phyloP scores from a whole-genome alignment of 495 filamentous ascomycete species.

The Podospora didyma region DNA sequence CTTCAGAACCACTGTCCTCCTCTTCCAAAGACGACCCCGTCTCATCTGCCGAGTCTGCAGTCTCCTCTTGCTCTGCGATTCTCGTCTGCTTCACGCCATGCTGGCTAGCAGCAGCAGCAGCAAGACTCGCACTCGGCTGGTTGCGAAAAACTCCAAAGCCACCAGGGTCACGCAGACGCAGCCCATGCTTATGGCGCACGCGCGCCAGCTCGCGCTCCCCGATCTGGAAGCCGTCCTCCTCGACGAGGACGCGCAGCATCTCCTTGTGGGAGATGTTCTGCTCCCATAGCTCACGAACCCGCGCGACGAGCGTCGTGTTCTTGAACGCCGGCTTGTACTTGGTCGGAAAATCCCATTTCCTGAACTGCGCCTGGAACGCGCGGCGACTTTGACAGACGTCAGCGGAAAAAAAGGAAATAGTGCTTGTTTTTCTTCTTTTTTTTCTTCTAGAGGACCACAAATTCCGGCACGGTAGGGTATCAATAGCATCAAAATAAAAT shows the following conservation, averaged over 20 bases:
- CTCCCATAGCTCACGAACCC: constrained; percentile 74
- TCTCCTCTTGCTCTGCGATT: not conserved
- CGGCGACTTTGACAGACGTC: constrained; percentile 52
- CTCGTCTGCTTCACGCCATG: not conserved
- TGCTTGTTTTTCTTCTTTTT: no score
- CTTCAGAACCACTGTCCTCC: not conserved
- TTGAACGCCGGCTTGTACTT: constrained; percentile 68
- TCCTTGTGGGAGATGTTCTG: constrained; percentile 62
- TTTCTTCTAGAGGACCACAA: no score
- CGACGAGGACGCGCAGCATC: constrained; percentile 67
- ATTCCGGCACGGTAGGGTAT: no score
- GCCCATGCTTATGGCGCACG: constrained; percentile 60
- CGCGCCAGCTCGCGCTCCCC: constrained; percentile 64
- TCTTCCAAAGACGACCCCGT: constrained; percentile 15
- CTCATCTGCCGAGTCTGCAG: constrained; percentile 13
- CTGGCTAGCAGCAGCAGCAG: not conserved
- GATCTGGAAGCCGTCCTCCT: constrained; percentile 65
- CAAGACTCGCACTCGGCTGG: not conserved
- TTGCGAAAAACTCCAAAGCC: not conserved
- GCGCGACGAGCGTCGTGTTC: constrained; percentile 58
- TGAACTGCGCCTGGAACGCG: constrained; percentile 69
- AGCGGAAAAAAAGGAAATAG: constrained; percentile 1
- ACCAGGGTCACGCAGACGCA: constrained; percentile 54
- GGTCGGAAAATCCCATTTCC: constrained; percentile 72
- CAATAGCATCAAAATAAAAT: no score